A percentile compares a stretch with the other conserved stretches of the same genome.
These are phyloP conservation scores for Alternaria tenuissima DNA, from an alignment of 2,329 filamentous ascomycete genomes.

Conservation along the genomic window DNA sequence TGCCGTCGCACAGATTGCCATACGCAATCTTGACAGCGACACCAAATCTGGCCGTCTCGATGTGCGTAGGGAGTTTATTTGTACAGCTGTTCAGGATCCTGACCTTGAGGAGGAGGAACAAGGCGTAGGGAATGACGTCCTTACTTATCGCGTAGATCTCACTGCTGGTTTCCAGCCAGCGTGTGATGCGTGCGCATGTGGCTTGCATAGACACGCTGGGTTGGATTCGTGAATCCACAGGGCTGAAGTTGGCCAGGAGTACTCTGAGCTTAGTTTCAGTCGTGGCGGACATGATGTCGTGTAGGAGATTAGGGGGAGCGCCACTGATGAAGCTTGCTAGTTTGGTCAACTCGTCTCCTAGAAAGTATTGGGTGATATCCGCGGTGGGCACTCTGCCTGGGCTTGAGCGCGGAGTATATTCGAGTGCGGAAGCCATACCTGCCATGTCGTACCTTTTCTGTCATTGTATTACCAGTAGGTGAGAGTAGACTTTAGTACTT, in stretches of 20 bases:
- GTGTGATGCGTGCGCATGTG: background rate
- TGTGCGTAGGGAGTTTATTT: background rate
- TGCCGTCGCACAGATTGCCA: background rate
- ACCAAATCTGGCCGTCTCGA: background rate
- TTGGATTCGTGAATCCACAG: background rate
- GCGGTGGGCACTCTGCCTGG: background rate
- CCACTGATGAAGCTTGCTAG: slow-evolving; percentile 1
- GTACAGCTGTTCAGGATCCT: background rate
- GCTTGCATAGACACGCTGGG: background rate
- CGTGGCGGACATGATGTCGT: background rate
- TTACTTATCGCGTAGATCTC: background rate
- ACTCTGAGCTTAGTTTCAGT: background rate
- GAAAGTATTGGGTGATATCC: background rate
- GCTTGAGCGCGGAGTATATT: background rate
- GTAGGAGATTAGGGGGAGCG: background rate
- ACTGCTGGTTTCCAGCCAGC: background rate
- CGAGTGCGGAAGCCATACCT: background rate
- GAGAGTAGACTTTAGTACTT: background rate
- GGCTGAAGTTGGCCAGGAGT: background rate
- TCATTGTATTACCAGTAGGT: too few relatives aligned
- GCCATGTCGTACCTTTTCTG: rapidly evolving
- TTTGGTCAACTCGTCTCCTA: background rate
- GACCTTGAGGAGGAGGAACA: background rate
- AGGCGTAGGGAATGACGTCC: background rate
- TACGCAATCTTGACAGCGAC: background rate